Percentiles rank a stretch among this genome's conserved stretches.
These are phyloP conservation scores for Cryptococcus sp. DNA, from an alignment of 1,284 basidiomycete species.

Conservation along the genomic window DNA sequence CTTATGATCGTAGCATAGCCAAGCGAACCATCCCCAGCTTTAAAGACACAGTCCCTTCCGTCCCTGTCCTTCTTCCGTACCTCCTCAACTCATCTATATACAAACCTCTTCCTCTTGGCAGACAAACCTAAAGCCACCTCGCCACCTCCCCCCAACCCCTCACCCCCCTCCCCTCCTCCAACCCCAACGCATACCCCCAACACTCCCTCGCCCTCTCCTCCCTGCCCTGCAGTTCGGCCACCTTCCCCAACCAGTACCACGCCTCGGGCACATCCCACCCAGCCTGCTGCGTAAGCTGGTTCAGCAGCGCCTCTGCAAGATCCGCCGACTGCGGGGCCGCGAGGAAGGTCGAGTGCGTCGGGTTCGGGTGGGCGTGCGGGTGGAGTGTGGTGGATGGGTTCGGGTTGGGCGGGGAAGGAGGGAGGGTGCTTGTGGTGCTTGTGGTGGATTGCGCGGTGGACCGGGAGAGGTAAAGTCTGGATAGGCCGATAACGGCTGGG, in stretches of 20 bases:
- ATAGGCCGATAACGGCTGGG: slow-evolving; percentile 69
- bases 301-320: slow-evolving; percentile 64
- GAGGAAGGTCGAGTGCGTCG: slow-evolving; percentile 12
- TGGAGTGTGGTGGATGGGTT: not conserved
- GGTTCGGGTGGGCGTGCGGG: not conserved
- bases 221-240: slow-evolving; percentile 69
- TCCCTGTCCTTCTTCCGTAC: not conserved
- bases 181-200: slow-evolving; percentile 64
- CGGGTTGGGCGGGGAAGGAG: not conserved
- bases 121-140: slow-evolving; percentile 17
- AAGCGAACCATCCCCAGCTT: not conserved
- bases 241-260: slow-evolving; percentile 82
- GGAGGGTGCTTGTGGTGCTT: not conserved
- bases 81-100: not conserved
- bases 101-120: not conserved
- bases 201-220: slow-evolving; percentile 69
- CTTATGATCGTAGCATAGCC: not conserved
- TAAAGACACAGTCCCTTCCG: not conserved
- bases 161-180: slow-evolving; percentile 59
- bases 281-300: slow-evolving; percentile 49
- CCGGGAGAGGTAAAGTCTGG: slow-evolving; percentile 64
- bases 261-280: slow-evolving; percentile 90
- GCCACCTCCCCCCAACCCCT: slow-evolving; percentile 41
- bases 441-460: not conserved
- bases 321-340: slow-evolving; percentile 50